phyloP scores from a whole-genome alignment of 257 asterid species.

The Nicotiana attenuata region DNA sequence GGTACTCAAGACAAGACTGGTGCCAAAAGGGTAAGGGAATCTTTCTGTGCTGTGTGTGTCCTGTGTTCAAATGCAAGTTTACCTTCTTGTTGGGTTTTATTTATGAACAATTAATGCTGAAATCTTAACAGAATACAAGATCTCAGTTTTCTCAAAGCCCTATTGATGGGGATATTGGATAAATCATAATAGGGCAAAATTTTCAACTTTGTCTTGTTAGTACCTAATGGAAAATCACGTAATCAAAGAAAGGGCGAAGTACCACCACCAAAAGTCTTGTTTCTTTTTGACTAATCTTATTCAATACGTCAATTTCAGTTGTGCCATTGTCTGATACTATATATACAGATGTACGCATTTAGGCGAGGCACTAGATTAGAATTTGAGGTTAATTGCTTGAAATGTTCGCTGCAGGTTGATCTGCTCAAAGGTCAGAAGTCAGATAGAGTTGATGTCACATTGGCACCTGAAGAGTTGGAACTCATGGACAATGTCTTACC shows the following conservation, averaged over 20 bases:
- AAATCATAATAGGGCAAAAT: not conserved
- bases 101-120: not conserved
- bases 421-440: slow-evolving; percentile 89
- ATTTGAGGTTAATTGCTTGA: not conserved
- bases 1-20: slow-evolving; percentile 89
- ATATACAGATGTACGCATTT: not conserved
- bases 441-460: slow-evolving; percentile 83
- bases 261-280: not conserved
- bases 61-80: not conserved
- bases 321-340: not conserved
- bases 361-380: not conserved
- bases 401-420: slow-evolving; percentile 53
- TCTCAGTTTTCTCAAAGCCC: not conserved
- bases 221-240: not conserved
- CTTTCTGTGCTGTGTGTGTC: not conserved
- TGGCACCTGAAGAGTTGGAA: slow-evolving; percentile 93
- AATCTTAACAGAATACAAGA: not conserved
- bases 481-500: slow-evolving; percentile 88
- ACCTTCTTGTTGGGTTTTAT: not conserved
- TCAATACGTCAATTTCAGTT: not conserved
- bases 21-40: slow-evolving; percentile 71
- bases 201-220: not conserved
- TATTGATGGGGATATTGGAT: not conserved
- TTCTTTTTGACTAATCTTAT: not conserved
- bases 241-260: not conserved